phyloP scores from a whole-genome alignment of 2,329 filamentous ascomycete genomes.

The Xylaria sp. region DNA sequence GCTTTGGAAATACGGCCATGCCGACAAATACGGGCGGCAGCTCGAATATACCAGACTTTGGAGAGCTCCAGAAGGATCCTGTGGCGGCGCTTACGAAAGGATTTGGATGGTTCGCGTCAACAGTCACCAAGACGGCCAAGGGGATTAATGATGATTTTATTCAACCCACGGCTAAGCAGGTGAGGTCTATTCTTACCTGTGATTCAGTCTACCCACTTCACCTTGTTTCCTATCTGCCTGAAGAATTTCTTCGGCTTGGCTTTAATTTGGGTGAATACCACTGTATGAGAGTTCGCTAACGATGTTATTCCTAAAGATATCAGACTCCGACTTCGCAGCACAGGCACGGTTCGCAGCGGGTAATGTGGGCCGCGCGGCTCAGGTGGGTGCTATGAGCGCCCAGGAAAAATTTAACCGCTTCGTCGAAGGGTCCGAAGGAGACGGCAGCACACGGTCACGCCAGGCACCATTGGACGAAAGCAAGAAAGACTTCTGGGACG shows the following conservation, averaged over 20 bases:
- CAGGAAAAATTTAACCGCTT: slow-evolving; percentile 84
- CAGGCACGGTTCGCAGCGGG: slow-evolving; percentile 67
- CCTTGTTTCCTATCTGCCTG: neutral
- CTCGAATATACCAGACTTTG: slow-evolving; percentile 66
- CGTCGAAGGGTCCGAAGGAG: slow-evolving; percentile 71
- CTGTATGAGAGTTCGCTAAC: slow-evolving; percentile 3
- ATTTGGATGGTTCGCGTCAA: slow-evolving; percentile 91
- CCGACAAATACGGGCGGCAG: slow-evolving; percentile 52
- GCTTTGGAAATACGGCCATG: slow-evolving; percentile 81
- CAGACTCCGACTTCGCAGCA: slow-evolving; percentile 77
- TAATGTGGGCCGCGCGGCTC: slow-evolving; percentile 69
- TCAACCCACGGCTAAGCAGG: slow-evolving; percentile 88
- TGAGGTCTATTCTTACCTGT: slow-evolving; percentile 49
- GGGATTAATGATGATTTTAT: slow-evolving; percentile 90
- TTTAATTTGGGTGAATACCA: neutral
- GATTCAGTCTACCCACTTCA: neutral
- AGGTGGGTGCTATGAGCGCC: slow-evolving; percentile 74
- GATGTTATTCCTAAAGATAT: slow-evolving; percentile 60
- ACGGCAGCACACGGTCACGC: slow-evolving; percentile 40
- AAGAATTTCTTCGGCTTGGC: too few relatives aligned
- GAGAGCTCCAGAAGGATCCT: slow-evolving; percentile 91
- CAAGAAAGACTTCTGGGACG: slow-evolving; percentile 91
- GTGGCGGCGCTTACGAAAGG: slow-evolving; percentile 87
- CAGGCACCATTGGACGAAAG: slow-evolving; percentile 57
- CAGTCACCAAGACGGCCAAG: slow-evolving; percentile 89